These are phyloP conservation scores for Malania oleifera DNA, from an alignment of 164 flowering plant species.

Conservation along the genomic window DNA sequence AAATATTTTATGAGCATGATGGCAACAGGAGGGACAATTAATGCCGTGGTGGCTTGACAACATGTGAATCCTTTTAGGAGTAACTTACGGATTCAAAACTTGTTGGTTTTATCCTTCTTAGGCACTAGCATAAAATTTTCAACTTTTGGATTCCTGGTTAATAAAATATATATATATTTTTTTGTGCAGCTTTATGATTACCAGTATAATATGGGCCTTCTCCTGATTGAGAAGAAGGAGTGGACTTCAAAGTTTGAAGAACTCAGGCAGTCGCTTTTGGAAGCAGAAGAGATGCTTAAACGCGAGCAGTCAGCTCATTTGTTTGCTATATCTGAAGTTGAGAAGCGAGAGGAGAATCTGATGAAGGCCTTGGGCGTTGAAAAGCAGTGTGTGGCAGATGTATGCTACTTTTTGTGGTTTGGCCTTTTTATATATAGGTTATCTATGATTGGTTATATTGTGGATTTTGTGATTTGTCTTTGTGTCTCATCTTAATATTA, in stretches of 20 bases:
- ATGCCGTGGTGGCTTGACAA: too few relatives aligned
- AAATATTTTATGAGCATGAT: too few relatives aligned
- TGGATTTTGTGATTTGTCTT: conserved; percentile 2
- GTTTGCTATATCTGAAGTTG: conserved; percentile 63
- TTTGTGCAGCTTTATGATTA: conserved; percentile 69
- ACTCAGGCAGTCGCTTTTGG: conserved; percentile 47
- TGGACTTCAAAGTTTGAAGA: conserved; percentile 58
- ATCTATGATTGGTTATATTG: neutral
- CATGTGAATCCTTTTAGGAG: too few relatives aligned
- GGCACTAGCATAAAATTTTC: neutral
- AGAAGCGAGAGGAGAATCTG: conserved; percentile 66
- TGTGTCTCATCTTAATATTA: neutral
- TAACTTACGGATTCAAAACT: too few relatives aligned
- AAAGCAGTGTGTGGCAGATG: conserved; percentile 72
- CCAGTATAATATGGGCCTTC: conserved; percentile 91
- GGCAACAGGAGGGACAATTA: too few relatives aligned
- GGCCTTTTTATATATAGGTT: neutral
- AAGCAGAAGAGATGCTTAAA: conserved; percentile 60
- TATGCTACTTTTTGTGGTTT: conserved; percentile 27
- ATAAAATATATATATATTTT: neutral
- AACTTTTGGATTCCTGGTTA: neutral
- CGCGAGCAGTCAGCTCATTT: conserved; percentile 69
- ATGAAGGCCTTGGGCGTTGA: conserved; percentile 63
- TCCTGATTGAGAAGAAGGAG: conserved; percentile 81
- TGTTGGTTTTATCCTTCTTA: too few relatives aligned